phyloP scores from a whole-genome alignment of 441 rosid genomes.

The Gossypium davidsonii region DNA sequence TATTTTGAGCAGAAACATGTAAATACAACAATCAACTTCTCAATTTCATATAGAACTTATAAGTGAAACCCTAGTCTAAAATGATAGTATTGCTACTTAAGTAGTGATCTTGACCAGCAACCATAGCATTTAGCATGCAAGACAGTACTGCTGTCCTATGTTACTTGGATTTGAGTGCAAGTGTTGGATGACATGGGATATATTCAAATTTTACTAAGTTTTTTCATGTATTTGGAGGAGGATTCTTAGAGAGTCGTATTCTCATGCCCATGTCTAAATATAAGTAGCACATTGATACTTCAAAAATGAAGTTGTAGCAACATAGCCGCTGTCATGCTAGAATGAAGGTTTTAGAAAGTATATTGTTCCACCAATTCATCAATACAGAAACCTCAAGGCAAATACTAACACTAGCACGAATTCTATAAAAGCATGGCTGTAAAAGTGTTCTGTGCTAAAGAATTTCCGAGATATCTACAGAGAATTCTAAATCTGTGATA shows the following conservation, averaged over 20 bases:
- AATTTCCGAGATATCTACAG: background rate
- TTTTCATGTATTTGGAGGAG: background rate
- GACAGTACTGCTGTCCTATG: background rate
- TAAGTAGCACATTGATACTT: background rate
- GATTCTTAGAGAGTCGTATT: background rate
- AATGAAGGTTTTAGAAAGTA: background rate
- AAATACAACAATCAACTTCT: background rate
- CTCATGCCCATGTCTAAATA: background rate
- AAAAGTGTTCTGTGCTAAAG: background rate
- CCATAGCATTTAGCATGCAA: background rate
- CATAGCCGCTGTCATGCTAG: background rate
- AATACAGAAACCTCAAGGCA: background rate
- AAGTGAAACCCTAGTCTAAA: background rate
- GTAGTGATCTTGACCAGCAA: background rate
- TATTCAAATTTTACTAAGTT: background rate
- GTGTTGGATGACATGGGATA: background rate
- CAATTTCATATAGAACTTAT: background rate
- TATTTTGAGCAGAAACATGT: background rate
- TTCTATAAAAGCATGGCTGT: background rate
- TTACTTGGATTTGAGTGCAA: background rate
- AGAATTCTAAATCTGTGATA: background rate
- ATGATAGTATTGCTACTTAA: background rate
- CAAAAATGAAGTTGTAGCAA: background rate
- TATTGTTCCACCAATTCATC: background rate
- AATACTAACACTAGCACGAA: background rate